phyloP scores from a whole-genome alignment of 345 rosid species.

The Eucalyptus regnans region DNA sequence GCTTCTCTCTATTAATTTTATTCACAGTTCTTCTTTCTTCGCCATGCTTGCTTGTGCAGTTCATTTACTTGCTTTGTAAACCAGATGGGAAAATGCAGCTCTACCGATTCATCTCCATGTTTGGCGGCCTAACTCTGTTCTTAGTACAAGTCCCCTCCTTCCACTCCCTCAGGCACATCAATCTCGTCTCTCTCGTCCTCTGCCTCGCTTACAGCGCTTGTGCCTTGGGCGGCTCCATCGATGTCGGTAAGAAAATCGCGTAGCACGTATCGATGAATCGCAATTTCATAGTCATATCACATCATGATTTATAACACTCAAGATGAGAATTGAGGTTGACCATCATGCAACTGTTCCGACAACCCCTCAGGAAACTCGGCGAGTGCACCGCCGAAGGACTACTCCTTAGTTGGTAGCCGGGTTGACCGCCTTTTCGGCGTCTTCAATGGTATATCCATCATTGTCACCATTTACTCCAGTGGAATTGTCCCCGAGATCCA shows the following conservation, averaged over 20 bases:
- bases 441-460: conserved; percentile 35
- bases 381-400: conserved; percentile 24
- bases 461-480: conserved; percentile 28
- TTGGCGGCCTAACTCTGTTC: conserved; percentile 11
- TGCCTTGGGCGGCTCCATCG: conserved; percentile 20
- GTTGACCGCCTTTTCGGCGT: conserved; percentile 13
- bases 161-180: conserved; percentile 50
- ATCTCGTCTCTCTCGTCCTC: conserved; percentile 30
- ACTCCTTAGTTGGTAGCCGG: conserved; percentile 14
- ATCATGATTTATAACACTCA: neutral
- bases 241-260: conserved; percentile 9
- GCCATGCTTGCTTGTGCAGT: conserved; percentile 16
- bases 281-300: neutral
- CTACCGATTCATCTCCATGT: conserved; percentile 33
- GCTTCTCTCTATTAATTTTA: neutral
- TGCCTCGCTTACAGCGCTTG: conserved; percentile 35
- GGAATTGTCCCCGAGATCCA: conserved; percentile 62
- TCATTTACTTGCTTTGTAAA: conserved; percentile 23
- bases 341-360: neutral
- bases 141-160: conserved; percentile 55
- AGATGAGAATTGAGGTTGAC: neutral
- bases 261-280: neutral
- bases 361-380: conserved; percentile 23
- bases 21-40: neutral
- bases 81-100: conserved; percentile 34